Evolutionary conservation across 2,329 filamentous ascomycete genomes (phyloP).

Genomic region (Huntiella omanensis): DNA sequence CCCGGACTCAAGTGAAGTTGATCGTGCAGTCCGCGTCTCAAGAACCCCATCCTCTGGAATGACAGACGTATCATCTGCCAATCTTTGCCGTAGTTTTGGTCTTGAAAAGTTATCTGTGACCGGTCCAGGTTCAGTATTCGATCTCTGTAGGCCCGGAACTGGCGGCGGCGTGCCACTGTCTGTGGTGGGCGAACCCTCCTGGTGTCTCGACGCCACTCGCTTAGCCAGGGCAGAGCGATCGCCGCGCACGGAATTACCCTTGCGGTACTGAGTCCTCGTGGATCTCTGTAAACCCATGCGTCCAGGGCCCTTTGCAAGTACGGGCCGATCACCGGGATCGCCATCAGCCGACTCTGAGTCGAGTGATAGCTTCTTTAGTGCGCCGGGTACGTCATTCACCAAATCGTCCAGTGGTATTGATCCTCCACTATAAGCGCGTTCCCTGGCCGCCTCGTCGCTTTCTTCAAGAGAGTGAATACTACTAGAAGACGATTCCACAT

Average conservation of each 20-base stretch:
- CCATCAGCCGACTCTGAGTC: constrained; percentile 33
- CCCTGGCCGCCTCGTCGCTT: constrained; percentile 58
- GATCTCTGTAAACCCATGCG: constrained; percentile 67
- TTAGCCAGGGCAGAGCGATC: constrained; percentile 60
- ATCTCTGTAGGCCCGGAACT: constrained; percentile 32
- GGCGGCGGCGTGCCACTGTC: constrained; percentile 19
- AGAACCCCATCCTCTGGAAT: background rate
- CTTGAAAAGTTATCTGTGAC: constrained; percentile 40
- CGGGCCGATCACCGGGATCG: constrained; percentile 47
- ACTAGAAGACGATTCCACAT: constrained; percentile 57
- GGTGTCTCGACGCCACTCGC: constrained; percentile 29
- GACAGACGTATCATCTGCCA: constrained; percentile 22
- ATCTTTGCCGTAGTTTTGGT: constrained; percentile 31
- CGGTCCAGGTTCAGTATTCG: constrained; percentile 49
- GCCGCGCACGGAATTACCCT: constrained; percentile 63
- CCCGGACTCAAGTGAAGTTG: constrained; percentile 11
- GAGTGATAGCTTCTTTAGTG: constrained; percentile 50
- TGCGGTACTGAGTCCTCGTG: constrained; percentile 78
- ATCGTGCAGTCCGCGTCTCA: background rate
- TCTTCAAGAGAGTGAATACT: constrained; percentile 57
- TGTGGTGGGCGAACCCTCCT: constrained; percentile 1
- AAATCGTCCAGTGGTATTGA: constrained; percentile 56
- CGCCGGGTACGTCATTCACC: constrained; percentile 57
- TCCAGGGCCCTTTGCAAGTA: constrained; percentile 55
- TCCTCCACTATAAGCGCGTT: constrained; percentile 32